Base-by-base conservation (phyloP, 169 alveolate genomes). In the Plasmodium coatneyi region DNA sequence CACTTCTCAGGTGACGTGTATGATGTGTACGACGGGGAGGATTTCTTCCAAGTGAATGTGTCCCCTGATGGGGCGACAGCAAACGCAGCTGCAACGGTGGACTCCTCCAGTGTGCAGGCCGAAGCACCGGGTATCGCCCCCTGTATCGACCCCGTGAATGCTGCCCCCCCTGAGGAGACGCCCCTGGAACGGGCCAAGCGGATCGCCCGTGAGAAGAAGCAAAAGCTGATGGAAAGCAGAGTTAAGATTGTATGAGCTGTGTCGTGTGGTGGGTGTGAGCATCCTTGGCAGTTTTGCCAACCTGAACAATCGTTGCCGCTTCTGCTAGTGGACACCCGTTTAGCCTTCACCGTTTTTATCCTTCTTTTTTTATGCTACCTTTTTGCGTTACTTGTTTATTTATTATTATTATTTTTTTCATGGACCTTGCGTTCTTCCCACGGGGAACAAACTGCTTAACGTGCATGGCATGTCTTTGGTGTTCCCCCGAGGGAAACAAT, bases 131-230 rank as follows among this genome's bases (percentile, higher is more conserved):
- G 36, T 19, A 60, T 12, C 36, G 14, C 84, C 16, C 5, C 39
- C 39, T 34, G 39, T 34, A 3, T 1, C 3, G 39, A 34, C 39
- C 39, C 22, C 12, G 39, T 0, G 34, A 43, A 43, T 7, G 71
- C 14, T 36, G 28, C 12, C 6, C 60, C 56, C 14, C 46, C 36
- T 71, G 86, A 86, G 60, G 93, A 86, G 80, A 86, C 93, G 28
- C 93, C 93, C 28, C 80, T 86, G 4, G 93, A 86, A 39, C 52
- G 80, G 16, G 93, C 93, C 25, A 86, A 86, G 41, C 54, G 93
- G 43, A 86, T 86, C 19, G 93, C 93, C 30, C 79, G 93, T 30
- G 93, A 86, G 60, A 86, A 86, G 71, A 72, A 76, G 39, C 54
- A 86, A 22, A 74, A 86, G 19, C 49, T 86, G 9, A 49, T 86